Base-by-base conservation (phyloP, 805 yeast species). In the Grigorovia transvaalensis region DNA sequence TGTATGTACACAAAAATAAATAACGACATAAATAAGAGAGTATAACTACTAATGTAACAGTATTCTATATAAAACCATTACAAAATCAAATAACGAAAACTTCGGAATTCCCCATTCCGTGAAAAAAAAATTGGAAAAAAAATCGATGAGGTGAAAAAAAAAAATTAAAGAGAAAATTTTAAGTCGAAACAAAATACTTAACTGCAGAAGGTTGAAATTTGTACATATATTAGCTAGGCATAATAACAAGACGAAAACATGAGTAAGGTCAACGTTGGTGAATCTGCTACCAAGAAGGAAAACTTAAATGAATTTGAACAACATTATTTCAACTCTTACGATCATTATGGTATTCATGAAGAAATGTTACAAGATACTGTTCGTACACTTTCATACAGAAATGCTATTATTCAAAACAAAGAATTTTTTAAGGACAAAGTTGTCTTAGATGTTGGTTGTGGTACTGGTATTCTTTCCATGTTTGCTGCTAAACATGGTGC, bases 401-500 rank as follows among this genome's bases (percentile, higher is more conserved):
- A 85, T 56, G 96, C 97, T 51, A 93, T 93, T 69, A 81, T 81
- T 73, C 88, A 88, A 69, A 93, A 93, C 75, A 84, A 84, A 62
- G 85, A 84, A 59, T 72, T 88, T 51, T 91, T 93, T 76, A 88
- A 89, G 68, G 97, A 82, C 70, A 93, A 93, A 74, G 72, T 91
- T 55, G 99, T 93, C 8, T 75, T 93, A 53, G 99, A 93, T 71
- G 99, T 93, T 53, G 99, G 99, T 48, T 95, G 99, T 71, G 99
- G 99, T 59, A 93, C 99, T 19, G 99, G 99, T 60, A 89, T 93
- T 59, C 73, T 93, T 56, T 90, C 97, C 27, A 88, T 93, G 96
- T 93, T 93, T 75, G 98, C 98, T 17, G 96, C 91, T 49, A 84
- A 84, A 65, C 95, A 97, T n/a, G 99, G 99, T 58, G 99, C 99